Percentiles rank a stretch among this genome's conserved stretches.
Conservation (phyloP, 805 yeast genomes). For the Barnettozyma salicaria region DNA sequence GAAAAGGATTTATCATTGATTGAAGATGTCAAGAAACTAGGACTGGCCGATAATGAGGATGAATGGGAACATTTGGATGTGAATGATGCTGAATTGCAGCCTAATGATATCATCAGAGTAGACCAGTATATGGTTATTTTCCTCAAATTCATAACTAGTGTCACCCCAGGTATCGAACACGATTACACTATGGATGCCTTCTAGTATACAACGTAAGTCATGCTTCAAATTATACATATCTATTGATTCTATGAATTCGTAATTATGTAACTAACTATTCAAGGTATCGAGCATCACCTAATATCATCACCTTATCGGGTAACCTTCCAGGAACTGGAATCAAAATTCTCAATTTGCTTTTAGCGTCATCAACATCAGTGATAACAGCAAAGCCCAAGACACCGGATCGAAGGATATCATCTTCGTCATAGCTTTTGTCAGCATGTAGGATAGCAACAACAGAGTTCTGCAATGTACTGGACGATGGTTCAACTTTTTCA, state of each 20-base stretch:
- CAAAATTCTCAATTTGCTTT: slow-evolving; percentile 59
- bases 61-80: slow-evolving; percentile 55
- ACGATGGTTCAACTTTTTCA: slow-evolving; percentile 37
- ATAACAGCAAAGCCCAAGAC: slow-evolving; percentile 68
- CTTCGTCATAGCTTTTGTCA: slow-evolving; percentile 39
- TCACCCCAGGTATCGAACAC: slow-evolving; percentile 95
- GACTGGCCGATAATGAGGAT: slow-evolving; percentile 45
- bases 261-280: slow-evolving; percentile 41
- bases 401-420: slow-evolving; percentile 45
- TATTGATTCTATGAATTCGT: background rate
- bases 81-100: slow-evolving; percentile 25
- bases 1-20: slow-evolving; percentile 26
- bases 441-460: slow-evolving; percentile 61
- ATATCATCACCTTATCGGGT: slow-evolving; percentile 66
- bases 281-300: slow-evolving; percentile 75
- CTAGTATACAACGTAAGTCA: slow-evolving; percentile 27
- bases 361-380: slow-evolving; percentile 63
- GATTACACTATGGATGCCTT: slow-evolving; percentile 98
- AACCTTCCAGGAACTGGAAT: slow-evolving; percentile 85
- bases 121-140: slow-evolving; percentile 90
- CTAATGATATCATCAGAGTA: slow-evolving; percentile 58
- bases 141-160: slow-evolving; percentile 91
- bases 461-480: slow-evolving; percentile 64
- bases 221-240: background rate
- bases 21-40: slow-evolving; percentile 42